phyloP scores from a whole-genome alignment of 176 grass and related monocot species.

The Phoenix dactylifera region DNA sequence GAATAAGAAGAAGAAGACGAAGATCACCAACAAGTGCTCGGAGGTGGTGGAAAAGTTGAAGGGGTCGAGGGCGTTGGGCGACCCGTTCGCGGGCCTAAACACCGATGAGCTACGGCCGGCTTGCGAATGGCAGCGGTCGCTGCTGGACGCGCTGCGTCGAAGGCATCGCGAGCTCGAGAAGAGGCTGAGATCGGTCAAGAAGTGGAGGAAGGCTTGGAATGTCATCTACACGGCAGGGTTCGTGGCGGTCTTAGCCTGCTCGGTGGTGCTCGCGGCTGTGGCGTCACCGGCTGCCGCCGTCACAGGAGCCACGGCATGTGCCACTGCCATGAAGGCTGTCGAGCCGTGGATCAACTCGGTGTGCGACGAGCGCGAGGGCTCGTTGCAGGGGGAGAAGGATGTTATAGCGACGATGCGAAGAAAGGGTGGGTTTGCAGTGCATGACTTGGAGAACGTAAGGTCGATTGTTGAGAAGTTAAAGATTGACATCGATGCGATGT shows the following conservation, averaged over 20 bases:
- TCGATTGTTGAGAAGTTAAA: neutral
- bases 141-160: neutral
- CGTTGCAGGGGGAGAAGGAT: neutral
- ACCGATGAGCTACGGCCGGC: neutral
- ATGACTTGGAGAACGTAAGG: neutral
- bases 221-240: neutral
- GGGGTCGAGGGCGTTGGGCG: neutral
- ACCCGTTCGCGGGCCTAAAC: neutral
- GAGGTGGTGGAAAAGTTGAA: neutral
- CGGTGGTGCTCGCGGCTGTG: neutral
- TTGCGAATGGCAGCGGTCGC: neutral
- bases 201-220: neutral
- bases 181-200: neutral
- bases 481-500: neutral
- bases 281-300: neutral
- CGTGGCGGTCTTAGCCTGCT: neutral
- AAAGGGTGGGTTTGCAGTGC: neutral
- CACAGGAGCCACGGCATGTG: neutral
- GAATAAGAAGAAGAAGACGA: neutral
- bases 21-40: neutral
- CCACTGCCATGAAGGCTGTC: neutral
- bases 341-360: neutral
- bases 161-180: neutral
- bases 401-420: neutral
- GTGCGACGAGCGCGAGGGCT: neutral